phyloP scores from a whole-genome alignment of 2,329 filamentous ascomycete species.

The Fusarium sp. region DNA sequence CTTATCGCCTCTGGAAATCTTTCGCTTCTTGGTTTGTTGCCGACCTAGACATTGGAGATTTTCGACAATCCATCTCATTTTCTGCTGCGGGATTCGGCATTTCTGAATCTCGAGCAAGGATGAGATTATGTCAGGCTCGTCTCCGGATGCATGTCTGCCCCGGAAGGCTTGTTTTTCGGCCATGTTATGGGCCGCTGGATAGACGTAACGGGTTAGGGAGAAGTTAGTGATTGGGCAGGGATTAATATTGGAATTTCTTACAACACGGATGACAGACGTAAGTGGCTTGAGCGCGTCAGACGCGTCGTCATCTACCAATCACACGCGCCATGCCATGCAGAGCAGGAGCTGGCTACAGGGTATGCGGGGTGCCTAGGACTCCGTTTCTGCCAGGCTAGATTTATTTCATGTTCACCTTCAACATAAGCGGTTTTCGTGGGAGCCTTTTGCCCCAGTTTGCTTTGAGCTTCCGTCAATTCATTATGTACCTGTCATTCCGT shows the following conservation, averaged over 20 bases:
- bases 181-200: not conserved
- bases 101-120: constrained; percentile 24
- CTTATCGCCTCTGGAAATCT: not conserved
- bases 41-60: constrained; percentile 35
- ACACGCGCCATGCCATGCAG: not conserved
- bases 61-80: constrained; percentile 41
- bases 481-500: no score
- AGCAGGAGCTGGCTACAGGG: no score
- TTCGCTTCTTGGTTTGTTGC: constrained; percentile 22
- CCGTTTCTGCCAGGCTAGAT: no score
- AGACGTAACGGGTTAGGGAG: constrained; percentile 13
- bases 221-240: not conserved
- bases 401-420: not conserved
- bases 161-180: not conserved
- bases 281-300: not conserved
- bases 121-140: not conserved
- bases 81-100: constrained; percentile 29
- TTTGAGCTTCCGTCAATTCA: no score
- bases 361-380: no score
- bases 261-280: not conserved
- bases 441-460: no score
- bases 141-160: fast-evolving
- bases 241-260: not conserved
- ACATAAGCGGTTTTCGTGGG: no score
- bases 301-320: constrained; percentile 17